Evolutionary conservation across 331 rosid species (phyloP).

Genomic region (Cydonia oblonga): DNA sequence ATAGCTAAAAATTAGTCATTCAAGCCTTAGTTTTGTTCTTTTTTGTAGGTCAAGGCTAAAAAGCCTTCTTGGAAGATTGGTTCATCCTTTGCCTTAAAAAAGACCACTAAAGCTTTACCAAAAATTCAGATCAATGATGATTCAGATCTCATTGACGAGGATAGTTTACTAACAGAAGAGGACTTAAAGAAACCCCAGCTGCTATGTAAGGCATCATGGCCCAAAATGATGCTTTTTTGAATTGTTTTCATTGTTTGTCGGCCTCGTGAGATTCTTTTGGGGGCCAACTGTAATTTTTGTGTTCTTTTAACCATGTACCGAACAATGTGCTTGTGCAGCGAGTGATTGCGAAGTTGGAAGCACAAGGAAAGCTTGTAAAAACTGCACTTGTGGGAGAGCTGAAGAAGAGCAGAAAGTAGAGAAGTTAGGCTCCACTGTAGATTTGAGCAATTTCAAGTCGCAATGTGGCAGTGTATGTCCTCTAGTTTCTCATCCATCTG

Average conservation of each 20-base stretch:
- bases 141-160: slow-evolving; percentile 84
- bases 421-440: slow-evolving; percentile 61
- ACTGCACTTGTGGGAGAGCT: slow-evolving; percentile 87
- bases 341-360: slow-evolving; percentile 83
- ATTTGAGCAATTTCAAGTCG: slow-evolving; percentile 73
- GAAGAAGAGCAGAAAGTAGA: slow-evolving; percentile 79
- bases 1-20: background rate
- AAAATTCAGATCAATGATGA: slow-evolving; percentile 64
- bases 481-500: background rate
- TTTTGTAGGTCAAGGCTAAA: slow-evolving; percentile 57
- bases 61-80: slow-evolving; percentile 90
- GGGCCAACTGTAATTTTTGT: background rate
- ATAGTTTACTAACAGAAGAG: slow-evolving; percentile 77
- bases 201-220: slow-evolving; percentile 25
- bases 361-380: slow-evolving; percentile 91
- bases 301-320: background rate
- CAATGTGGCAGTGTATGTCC: slow-evolving; percentile 83
- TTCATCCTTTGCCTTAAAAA: slow-evolving; percentile 77
- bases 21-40: background rate
- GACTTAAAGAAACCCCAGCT: slow-evolving; percentile 70
- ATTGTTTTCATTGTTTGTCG: background rate
- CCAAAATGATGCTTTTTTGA: background rate
- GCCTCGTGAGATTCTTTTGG: background rate
- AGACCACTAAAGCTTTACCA: slow-evolving; percentile 40
- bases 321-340: slow-evolving; percentile 22